These are phyloP conservation scores for Debaryomycetaceae sp. DNA, from an alignment of 1,139 yeast species.

Conservation along the genomic window DNA sequence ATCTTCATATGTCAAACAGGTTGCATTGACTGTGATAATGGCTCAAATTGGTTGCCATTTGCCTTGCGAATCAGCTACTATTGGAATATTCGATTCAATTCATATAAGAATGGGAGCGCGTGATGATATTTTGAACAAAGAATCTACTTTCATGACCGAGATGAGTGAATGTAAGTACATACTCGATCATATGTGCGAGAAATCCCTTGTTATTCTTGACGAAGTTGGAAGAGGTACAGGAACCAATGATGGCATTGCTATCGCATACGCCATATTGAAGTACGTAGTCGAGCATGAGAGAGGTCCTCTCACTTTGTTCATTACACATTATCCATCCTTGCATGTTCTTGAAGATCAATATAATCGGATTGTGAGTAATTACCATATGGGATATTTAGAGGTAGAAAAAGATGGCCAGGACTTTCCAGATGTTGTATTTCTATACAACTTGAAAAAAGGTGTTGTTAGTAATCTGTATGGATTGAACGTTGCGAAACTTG, in stretches of 20 bases:
- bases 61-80: slow-evolving; percentile 39
- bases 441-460: slow-evolving; percentile 60
- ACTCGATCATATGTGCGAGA: slow-evolving; percentile 38
- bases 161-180: slow-evolving; percentile 63
- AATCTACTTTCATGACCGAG: slow-evolving; percentile 77
- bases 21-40: slow-evolving; percentile 85
- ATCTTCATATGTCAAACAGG: slow-evolving; percentile 88
- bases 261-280: slow-evolving; percentile 74
- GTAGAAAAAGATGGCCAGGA: slow-evolving; percentile 27
- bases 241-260: slow-evolving; percentile 83
- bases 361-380: slow-evolving; percentile 47
- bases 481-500: slow-evolving; percentile 71
- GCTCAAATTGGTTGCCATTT: slow-evolving; percentile 55
- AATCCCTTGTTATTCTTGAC: slow-evolving; percentile 69
- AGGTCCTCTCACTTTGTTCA: slow-evolving; percentile 65
- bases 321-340: slow-evolving; percentile 84
- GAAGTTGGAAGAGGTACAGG: slow-evolving; percentile 90
- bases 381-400: slow-evolving; percentile 74
- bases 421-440: slow-evolving; percentile 48
- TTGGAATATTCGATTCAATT: slow-evolving; percentile 61
- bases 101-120: slow-evolving; percentile 68
- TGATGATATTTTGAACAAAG: slow-evolving; percentile 64
- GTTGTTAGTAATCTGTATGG: slow-evolving; percentile 70
- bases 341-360: slow-evolving; percentile 47
- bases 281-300: slow-evolving; percentile 48